phyloP scores from a whole-genome alignment of 805 yeast genomes.

The Saccharomycopsis oosterbeekiorum region DNA sequence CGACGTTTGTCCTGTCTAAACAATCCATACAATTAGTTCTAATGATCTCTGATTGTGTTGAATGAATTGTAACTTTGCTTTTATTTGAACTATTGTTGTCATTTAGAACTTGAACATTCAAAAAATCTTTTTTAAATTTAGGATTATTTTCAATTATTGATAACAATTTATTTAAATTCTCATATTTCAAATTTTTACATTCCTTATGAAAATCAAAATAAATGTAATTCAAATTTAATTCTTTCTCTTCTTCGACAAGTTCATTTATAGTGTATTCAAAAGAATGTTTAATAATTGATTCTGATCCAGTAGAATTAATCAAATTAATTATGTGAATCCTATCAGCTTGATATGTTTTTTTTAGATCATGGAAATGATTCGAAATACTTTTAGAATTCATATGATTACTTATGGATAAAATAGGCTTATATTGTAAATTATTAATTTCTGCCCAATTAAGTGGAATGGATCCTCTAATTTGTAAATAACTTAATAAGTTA shows the following conservation, averaged over 20 bases:
- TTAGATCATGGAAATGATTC: slow-evolving; percentile 60
- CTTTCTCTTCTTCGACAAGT: not conserved
- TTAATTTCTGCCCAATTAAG: slow-evolving; percentile 93
- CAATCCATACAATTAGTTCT: slow-evolving; percentile 95
- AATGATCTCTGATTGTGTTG: slow-evolving; percentile 8
- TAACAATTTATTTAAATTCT: slow-evolving; percentile 69
- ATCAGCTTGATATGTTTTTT: slow-evolving; percentile 28
- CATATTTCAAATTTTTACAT: slow-evolving; percentile 90
- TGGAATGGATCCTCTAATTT: slow-evolving; percentile 96
- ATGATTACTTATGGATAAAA: slow-evolving; percentile 49
- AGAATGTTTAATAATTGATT: slow-evolving; percentile 75
- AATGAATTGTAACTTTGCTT: not conserved
- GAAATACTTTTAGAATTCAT: slow-evolving; percentile 55
- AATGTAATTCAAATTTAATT: slow-evolving; percentile 45
- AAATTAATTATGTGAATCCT: slow-evolving; percentile 84
- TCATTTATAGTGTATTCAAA: slow-evolving; percentile 63
- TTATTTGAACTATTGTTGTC: not conserved
- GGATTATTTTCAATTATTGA: slow-evolving; percentile 58
- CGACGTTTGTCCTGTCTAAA: slow-evolving; percentile 93
- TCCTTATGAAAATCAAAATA: slow-evolving; percentile 98
- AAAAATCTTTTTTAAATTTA: slow-evolving; percentile 54
- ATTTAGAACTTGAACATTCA: slow-evolving; percentile 28
- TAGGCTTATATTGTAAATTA: slow-evolving; percentile 79
- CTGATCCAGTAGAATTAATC: slow-evolving; percentile 89
- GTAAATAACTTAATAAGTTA: slow-evolving; percentile 47